phyloP scores from a whole-genome alignment of 305 asterid species.

The Euphrasia arctica region DNA sequence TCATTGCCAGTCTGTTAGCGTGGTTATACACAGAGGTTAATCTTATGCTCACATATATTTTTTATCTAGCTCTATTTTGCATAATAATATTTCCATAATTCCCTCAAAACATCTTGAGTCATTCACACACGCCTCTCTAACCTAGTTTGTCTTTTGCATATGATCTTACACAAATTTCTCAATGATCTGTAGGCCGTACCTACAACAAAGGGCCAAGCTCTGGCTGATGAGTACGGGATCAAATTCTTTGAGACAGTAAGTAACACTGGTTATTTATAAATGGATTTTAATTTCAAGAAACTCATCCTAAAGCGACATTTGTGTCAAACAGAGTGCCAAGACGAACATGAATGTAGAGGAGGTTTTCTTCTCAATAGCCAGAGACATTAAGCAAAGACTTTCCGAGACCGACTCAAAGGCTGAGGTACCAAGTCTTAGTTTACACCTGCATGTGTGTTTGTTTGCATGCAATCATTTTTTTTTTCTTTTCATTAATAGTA shows the following conservation, averaged over 20 bases:
- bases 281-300: constrained; percentile 4
- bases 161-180: constrained; percentile 17
- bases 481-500: constrained; percentile 14
- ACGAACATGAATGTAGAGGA: constrained; percentile 87
- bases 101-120: not conserved
- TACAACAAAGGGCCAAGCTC: constrained; percentile 88
- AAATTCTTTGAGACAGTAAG: constrained; percentile 92
- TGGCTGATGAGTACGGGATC: constrained; percentile 87
- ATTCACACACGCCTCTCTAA: not conserved
- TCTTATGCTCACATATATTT: not conserved
- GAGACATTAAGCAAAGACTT: constrained; percentile 85
- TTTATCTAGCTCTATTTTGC: constrained; percentile 5
- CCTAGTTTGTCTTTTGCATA: not conserved
- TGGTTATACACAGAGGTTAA: not conserved
- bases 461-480: not conserved
- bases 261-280: constrained; percentile 17
- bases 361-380: constrained; percentile 86
- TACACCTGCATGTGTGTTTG: not conserved
- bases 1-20: not conserved
- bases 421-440: constrained; percentile 46
- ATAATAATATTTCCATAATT: not conserved
- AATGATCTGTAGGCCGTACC: constrained; percentile 66
- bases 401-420: constrained; percentile 69
- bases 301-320: constrained; percentile 21
- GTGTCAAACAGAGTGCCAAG: constrained; percentile 71